Percentiles rank a stretch among this genome's conserved stretches.
Conservation (phyloP, 2,329 filamentous ascomycete genomes). For the Aspergillus costaricaensis region DNA sequence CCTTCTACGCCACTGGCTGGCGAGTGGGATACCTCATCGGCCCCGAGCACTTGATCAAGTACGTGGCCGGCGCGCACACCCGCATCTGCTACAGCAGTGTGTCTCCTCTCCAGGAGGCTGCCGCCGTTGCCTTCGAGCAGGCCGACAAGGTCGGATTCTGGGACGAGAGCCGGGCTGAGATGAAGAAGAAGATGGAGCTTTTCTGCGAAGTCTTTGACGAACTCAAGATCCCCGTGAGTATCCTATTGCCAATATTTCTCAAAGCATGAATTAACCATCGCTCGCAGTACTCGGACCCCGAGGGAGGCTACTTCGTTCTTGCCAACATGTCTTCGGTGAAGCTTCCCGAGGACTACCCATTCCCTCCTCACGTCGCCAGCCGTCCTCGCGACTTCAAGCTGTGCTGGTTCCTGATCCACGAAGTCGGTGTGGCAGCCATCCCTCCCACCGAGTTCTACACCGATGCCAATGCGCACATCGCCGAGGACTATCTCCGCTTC, state of each 20-base stretch:
- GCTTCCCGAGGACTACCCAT: constrained; percentile 79
- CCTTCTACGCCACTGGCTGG: constrained; percentile 98
- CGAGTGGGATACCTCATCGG: constrained; percentile 94
- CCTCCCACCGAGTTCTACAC: constrained; percentile 98
- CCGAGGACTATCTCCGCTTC: constrained; percentile 90
- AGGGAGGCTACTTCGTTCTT: constrained; percentile 96
- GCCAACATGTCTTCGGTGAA: constrained; percentile 89
- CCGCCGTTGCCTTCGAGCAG: constrained; percentile 89
- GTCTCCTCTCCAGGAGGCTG: constrained; percentile 90
- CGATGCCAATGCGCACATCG: constrained; percentile 75
- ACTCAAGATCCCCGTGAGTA: constrained; percentile 63
- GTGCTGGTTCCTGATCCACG: constrained; percentile 94
- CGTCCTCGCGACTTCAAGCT: constrained; percentile 92
- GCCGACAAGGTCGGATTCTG: constrained; percentile 86
- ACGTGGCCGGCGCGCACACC: constrained; percentile 89
- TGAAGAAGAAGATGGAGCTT: constrained; percentile 82
- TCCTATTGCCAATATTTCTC: background rate
- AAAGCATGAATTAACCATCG: constrained; percentile 4
- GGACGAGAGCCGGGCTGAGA: constrained; percentile 78
- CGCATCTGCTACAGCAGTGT: constrained; percentile 95
- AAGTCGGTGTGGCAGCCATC: constrained; percentile 92
- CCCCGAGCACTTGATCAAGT: constrained; percentile 81
- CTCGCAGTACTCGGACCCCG: constrained; percentile 75
- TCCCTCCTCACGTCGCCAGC: constrained; percentile 83
- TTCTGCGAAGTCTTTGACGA: constrained; percentile 84